Conservation (phyloP, 2,329 filamentous ascomycete species). For the Cercospora zeina region DNA sequence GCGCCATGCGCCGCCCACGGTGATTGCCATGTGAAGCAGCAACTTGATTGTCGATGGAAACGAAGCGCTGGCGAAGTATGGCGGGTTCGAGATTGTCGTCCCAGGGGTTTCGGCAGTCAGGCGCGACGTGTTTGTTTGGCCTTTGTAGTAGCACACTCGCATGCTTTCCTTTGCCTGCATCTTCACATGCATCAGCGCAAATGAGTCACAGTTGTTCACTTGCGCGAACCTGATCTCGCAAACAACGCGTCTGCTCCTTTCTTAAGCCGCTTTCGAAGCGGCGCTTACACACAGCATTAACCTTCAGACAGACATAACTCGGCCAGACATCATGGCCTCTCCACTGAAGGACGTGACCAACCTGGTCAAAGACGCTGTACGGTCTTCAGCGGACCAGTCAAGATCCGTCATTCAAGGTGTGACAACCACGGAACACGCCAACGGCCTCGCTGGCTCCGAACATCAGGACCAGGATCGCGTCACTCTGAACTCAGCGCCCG, state of each 20-base stretch:
- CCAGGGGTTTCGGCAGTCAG: neutral
- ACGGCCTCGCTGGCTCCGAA: neutral
- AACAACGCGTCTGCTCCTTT: conserved; percentile 6
- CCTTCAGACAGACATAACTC: neutral
- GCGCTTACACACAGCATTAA: conserved; percentile 13
- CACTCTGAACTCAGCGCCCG: too few species aligned
- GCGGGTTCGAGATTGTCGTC: neutral
- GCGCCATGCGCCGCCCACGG: neutral
- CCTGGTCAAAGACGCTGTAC: neutral
- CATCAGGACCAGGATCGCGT: neutral
- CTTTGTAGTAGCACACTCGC: neutral
- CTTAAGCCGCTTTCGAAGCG: conserved; percentile 10
- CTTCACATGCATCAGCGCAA: neutral
- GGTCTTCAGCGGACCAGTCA: neutral
- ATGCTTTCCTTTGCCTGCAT: neutral
- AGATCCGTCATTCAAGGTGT: neutral
- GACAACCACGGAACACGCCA: too few species aligned
- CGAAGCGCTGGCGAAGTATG: neutral
- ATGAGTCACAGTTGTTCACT: neutral
- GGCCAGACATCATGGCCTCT: conserved; percentile 6
- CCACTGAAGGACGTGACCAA: conserved; percentile 5
- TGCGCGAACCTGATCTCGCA: conserved; percentile 11
- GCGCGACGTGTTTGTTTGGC: neutral
- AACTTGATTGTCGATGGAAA: neutral
- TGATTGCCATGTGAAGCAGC: neutral